Evolutionary conservation across 1,284 basidiomycete genomes (phyloP), one percentile per base, ranked within the genome.

Genomic region (Trichosporon ovoides): DNA sequence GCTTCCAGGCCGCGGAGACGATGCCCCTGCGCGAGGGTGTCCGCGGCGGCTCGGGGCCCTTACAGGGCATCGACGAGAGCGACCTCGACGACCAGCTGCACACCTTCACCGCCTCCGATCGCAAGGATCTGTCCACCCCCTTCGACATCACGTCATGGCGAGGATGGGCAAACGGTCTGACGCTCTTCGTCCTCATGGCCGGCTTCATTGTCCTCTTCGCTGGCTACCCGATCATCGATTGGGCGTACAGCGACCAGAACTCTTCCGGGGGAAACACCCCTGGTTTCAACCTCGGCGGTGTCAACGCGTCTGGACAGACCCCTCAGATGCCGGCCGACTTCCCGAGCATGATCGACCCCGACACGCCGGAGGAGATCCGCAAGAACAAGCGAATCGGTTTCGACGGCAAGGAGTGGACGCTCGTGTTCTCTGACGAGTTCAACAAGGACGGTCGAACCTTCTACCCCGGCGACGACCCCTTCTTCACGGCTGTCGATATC

Each of bases 341-440:
- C 74, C 85, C 85, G 0, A 73, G 79, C 10, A 75, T 87, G 40
- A 83, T 91, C 66, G 89, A 91, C 74, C 58, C 71, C 3, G 83
- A 83, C 14, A 92, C 89, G 1, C 88, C 88, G 0, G 64, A 77
- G 1, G 62, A 66, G 0, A 24, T 48, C 43, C 28, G 28, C 5
- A 85, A 82, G 4, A 80, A 80, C 63, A 80, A 82, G 0, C 81
- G 86, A 31, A 84, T 77, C 1, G 87, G 87, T 0, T 85, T 80
- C 61, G 87, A 89, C 66, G 84, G 84, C 3, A 61, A 82, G 22
- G 68, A 80, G 6, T 89, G 87, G 73, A 80, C 86, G 56, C 81
- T 95, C 9, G 85, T 92, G 3, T 94, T 72, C 72, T 89, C 87
- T 52, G 92, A 95, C 75, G 93, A 95, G 78, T 96, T 96, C 76